Conservation (phyloP, 495 filamentous ascomycete species). For the Schizothecium vesticola region DNA sequence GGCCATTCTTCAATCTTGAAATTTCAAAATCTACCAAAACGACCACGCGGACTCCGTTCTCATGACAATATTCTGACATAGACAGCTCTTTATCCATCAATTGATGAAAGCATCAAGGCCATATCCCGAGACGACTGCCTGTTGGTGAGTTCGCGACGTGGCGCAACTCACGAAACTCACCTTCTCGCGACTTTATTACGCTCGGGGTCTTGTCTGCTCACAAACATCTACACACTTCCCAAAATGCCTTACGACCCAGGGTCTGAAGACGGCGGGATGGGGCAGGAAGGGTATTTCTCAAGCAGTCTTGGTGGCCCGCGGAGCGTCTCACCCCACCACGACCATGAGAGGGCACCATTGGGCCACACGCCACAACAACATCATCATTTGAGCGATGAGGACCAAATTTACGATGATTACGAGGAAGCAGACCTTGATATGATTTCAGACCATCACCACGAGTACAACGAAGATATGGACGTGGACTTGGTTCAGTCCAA, state of each 20-base stretch:
- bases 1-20: background rate
- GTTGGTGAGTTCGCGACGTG: background rate
- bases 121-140: background rate
- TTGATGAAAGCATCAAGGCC: background rate
- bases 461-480: constrained; percentile 4
- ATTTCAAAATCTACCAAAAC: background rate
- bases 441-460: background rate
- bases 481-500: background rate
- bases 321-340: background rate
- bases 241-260: background rate
- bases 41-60: background rate
- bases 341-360: background rate
- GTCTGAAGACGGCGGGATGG: background rate
- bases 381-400: background rate
- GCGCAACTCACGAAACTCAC: background rate
- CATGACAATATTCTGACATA: background rate
- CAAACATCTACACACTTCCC: background rate
- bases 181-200: background rate
- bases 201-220: too few relatives aligned
- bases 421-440: background rate
- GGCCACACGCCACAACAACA: background rate
- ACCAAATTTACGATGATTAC: background rate
- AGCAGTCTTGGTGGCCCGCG: background rate
- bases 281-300: background rate
- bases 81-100: background rate